These are phyloP conservation scores for Venturia aucupariae DNA, from an alignment of 2,329 filamentous ascomycete genomes.

Conservation along the genomic window DNA sequence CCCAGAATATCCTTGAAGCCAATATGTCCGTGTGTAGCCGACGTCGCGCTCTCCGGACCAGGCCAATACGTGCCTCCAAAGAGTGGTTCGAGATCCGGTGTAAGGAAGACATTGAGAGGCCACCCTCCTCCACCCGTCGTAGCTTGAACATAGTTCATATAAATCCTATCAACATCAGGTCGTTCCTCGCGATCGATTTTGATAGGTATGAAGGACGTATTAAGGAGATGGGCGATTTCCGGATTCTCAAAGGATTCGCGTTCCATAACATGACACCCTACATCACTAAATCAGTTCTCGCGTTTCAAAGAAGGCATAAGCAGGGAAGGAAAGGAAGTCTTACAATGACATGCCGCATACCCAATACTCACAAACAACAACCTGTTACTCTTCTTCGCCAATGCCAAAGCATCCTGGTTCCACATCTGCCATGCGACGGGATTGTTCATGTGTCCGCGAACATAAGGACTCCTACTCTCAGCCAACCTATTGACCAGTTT, in stretches of 20 bases:
- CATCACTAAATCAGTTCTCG: background rate
- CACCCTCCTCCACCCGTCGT: slow-evolving; percentile 85
- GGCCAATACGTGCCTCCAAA: slow-evolving; percentile 98
- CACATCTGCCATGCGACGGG: slow-evolving; percentile 88
- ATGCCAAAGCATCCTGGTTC: slow-evolving; percentile 63
- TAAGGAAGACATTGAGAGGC: slow-evolving; percentile 95
- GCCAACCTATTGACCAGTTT: slow-evolving; percentile 41
- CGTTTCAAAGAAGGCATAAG: background rate
- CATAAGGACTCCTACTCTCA: slow-evolving; percentile 59
- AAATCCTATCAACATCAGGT: slow-evolving; percentile 88
- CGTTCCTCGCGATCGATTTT: slow-evolving; percentile 90
- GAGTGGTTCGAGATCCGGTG: slow-evolving; percentile 82
- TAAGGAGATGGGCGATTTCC: slow-evolving; percentile 72
- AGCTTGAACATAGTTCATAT: slow-evolving; percentile 97
- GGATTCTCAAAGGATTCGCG: slow-evolving; percentile 82
- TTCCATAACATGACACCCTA: slow-evolving; percentile 71
- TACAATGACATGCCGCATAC: slow-evolving; percentile 92
- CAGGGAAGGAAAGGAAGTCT: slow-evolving; percentile 26
- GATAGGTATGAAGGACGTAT: slow-evolving; percentile 80
- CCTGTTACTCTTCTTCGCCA: slow-evolving; percentile 74
- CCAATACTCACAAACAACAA: slow-evolving; percentile 91
- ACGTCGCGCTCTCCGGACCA: slow-evolving; percentile 53
- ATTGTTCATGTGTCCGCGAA: slow-evolving; percentile 61
- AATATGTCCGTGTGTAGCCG: slow-evolving; percentile 42
- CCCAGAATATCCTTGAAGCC: slow-evolving; percentile 75